Base-by-base conservation (phyloP, 768 basidiomycete genomes). In the Russula foetens region DNA sequence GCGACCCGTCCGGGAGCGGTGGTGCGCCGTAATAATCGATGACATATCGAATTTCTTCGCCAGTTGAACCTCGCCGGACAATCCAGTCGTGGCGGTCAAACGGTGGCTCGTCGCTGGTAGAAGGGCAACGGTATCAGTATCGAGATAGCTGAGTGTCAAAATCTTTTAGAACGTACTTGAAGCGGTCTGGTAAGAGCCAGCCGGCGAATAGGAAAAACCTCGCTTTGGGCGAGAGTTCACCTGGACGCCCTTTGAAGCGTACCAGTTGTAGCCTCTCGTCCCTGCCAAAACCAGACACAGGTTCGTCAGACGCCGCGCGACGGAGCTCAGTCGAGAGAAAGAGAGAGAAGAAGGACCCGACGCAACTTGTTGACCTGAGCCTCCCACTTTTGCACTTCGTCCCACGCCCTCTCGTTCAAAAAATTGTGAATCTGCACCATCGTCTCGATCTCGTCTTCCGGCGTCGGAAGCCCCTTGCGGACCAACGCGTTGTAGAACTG, bases 371-470 rank as follows among this genome's bases (percentile, higher is more conserved):
- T 73, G 58, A 74, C 73, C 68, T 84, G 77, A 70, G 81, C 82
- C 74, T 99, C 97, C 96, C 97, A 98, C 71, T 83, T 87, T 62
- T 91, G 71, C 3, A 99, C 96, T 73, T 98, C 93, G 54, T 83
- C 75, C 97, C 97, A 99, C 19, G 97, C 97, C 71, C 86, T 80
- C 75, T 99, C 97, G 69, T 99, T 98, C 72, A 99, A 72, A 67
- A 95, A 98, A 72, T 99, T 99, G 71, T 99, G 97, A 38, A 98
- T 98, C 62, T 93, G 86, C 46, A 99, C 97, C 91, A 99, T 97
- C 26, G 86, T 92, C 71, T 94, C 95, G 47, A 98, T 82, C 72
- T 93, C 88, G 67, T 98, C 92, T 72, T 95, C 94, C 0, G 94
- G 93, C 2, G 97, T 96, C 73, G 96, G 94, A 90, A 90, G 93